Evolutionary conservation across 805 yeast genomes (phyloP).

Genomic region (Wickerhamiella parazyma): DNA sequence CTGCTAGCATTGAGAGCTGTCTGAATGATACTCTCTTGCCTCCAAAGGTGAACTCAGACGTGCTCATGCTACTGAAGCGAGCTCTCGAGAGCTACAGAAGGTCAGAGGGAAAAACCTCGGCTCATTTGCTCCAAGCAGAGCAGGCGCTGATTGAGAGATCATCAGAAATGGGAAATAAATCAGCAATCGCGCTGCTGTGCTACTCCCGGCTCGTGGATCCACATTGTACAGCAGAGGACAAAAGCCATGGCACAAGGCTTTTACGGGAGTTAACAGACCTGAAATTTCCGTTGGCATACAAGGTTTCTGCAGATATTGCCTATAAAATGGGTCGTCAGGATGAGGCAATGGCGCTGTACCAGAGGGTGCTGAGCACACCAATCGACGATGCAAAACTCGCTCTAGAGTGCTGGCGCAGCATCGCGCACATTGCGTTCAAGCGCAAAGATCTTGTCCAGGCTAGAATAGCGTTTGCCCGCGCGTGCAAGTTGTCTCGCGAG

Average conservation of each 20-base stretch:
- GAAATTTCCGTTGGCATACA: constrained; percentile 62
- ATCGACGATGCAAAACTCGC: constrained; percentile 38
- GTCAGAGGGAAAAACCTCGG: constrained; percentile 46
- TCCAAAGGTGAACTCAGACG: constrained; percentile 36
- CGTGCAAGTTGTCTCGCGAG: constrained; percentile 45
- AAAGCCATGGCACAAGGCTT: constrained; percentile 45
- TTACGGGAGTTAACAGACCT: constrained; percentile 42
- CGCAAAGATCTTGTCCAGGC: constrained; percentile 40
- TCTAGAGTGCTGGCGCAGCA: constrained; percentile 56
- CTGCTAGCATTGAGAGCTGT: constrained; percentile 16
- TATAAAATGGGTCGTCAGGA: constrained; percentile 30
- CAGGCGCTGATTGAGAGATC: constrained; percentile 65
- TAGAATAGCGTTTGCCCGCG: constrained; percentile 43
- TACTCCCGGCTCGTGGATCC: constrained; percentile 43
- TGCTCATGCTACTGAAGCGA: constrained; percentile 54
- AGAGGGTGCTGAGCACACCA: constrained; percentile 37
- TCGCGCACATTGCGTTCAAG: constrained; percentile 46
- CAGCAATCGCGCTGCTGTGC: constrained; percentile 64
- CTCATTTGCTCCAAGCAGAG: constrained; percentile 46
- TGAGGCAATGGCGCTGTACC: constrained; percentile 50
- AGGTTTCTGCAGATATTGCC: constrained; percentile 68
- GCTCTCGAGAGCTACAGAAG: constrained; percentile 49
- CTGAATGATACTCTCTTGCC: constrained; percentile 27
- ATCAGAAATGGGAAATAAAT: constrained; percentile 69
- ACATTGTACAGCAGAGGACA: constrained; percentile 38